phyloP scores from a whole-genome alignment of 2,329 filamentous ascomycete species.

The Ceratocystis ficicola region DNA sequence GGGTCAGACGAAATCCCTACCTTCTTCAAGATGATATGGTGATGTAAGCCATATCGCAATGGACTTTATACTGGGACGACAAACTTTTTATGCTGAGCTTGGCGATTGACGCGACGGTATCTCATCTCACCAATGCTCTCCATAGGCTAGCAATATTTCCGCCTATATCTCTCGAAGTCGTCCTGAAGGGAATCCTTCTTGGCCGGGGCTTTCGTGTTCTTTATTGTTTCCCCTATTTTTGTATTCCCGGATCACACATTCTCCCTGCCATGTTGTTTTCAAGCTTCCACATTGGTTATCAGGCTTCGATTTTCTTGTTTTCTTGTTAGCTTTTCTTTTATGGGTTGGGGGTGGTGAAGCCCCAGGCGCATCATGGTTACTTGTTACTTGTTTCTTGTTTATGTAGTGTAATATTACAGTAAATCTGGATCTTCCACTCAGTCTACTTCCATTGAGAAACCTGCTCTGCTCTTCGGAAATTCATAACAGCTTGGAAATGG shows the following conservation, averaged over 20 bases:
- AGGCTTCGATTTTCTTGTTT: neutral
- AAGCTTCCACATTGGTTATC: constrained; percentile 14
- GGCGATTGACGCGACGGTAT: neutral
- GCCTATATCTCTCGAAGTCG: neutral
- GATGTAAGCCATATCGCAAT: neutral
- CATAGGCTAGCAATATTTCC: neutral
- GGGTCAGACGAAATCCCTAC: neutral
- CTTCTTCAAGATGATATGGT: neutral
- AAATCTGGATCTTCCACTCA: neutral
- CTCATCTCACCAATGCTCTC: neutral
- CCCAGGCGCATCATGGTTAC: constrained; percentile 7
- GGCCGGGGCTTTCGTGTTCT: neutral
- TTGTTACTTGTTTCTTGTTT: constrained; percentile 8
- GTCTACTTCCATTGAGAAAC: neutral
- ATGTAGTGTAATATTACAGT: neutral
- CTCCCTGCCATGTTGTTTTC: constrained; percentile 14
- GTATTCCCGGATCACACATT: neutral
- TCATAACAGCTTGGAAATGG: no score
- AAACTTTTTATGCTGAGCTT: neutral
- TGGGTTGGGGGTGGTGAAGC: constrained; percentile 5
- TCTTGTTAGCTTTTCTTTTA: neutral
- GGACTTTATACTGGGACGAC: neutral
- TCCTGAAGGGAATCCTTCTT: neutral
- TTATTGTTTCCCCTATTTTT: constrained; percentile 9
- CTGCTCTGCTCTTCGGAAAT: no score